Base-by-base conservation (phyloP, 2,329 filamentous ascomycete species). In the Verruconis gallopava region DNA sequence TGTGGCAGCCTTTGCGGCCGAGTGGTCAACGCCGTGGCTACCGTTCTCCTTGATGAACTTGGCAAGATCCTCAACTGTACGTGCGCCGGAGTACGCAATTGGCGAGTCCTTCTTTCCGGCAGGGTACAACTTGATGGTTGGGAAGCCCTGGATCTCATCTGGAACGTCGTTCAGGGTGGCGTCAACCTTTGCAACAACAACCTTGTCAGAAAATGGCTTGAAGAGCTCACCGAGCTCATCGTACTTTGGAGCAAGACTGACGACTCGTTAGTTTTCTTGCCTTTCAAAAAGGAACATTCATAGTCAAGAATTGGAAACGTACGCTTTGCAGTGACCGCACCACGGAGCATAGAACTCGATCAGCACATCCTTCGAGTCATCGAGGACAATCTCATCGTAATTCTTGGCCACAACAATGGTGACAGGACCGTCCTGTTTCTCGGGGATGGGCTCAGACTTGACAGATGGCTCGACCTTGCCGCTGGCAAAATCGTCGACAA, bases 41-140 rank as follows among this genome's bases (percentile, higher is more conserved):
- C 91, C 91, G 63, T 91, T 93, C 72, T 95, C 86, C 67, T 85
- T 79, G 64, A 98, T 75, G 70, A 98, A 98, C 55, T 80, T 74
- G 57, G 84, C 80, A 47, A 98, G 76, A 61, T 96, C 91, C 69
- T 94, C 85, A 44, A 95, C 69, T 43, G 85, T 91, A 57, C 91
- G 85, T 50, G 80, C 75, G 54, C 91, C 91, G 50, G 72, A 74
- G 76, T 95, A 98, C 54, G 85, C 85, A 49, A 95, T 65, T 46
- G 91, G 84, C 52, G 77, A 70, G 57, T 74, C 72, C 79, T 98
- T 98, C 65, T 74, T 73, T 56, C 86, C 88, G 54, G 91, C 91
- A 50, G 85, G 77, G 81, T 78, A 98, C 52, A 98, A 77, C 77
- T 96, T 96, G 76, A 98, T 95, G 63, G 91, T 98, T 44, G 91